Percentiles rank a stretch among this genome's conserved stretches.
phyloP scores from a whole-genome alignment of 208 protist genomes.

The Acanthamoeba rhysodes region DNA sequence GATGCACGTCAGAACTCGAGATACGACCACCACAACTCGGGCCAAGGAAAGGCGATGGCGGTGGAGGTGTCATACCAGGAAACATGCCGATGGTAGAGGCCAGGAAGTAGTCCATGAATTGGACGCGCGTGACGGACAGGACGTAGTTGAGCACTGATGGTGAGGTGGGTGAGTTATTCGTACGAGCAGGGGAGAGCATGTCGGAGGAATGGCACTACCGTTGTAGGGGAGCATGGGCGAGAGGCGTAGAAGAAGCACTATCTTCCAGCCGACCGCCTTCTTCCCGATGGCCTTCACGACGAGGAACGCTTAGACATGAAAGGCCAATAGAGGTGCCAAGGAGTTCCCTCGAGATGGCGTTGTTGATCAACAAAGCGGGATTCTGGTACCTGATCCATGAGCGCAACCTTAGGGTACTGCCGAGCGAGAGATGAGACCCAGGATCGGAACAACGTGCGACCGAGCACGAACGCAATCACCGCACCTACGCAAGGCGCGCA shows the following conservation, averaged over 20 bases:
- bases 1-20: not conserved
- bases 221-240: conserved; percentile 61
- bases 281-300: conserved; percentile 39
- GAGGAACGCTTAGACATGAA: not conserved
- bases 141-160: conserved; percentile 51
- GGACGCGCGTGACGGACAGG: conserved; percentile 31
- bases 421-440: conserved; percentile 29
- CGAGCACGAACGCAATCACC: conserved; percentile 48
- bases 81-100: conserved; percentile 34
- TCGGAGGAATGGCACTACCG: not conserved
- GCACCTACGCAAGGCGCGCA: not conserved
- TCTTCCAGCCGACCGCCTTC: conserved; percentile 59
- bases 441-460: conserved; percentile 44
- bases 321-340: not conserved
- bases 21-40: not conserved
- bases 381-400: conserved; percentile 37
- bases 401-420: conserved; percentile 49
- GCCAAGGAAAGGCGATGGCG: not conserved
- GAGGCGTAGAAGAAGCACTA: conserved; percentile 63
- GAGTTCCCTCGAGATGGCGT: not conserved
- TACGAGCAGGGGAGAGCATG: not conserved
- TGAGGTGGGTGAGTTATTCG: not conserved
- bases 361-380: not conserved
- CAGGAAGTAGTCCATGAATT: conserved; percentile 60
- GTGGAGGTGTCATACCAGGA: not conserved